Conservation (phyloP, 2,329 filamentous ascomycete genomes). For the Venturia aucupariae region DNA sequence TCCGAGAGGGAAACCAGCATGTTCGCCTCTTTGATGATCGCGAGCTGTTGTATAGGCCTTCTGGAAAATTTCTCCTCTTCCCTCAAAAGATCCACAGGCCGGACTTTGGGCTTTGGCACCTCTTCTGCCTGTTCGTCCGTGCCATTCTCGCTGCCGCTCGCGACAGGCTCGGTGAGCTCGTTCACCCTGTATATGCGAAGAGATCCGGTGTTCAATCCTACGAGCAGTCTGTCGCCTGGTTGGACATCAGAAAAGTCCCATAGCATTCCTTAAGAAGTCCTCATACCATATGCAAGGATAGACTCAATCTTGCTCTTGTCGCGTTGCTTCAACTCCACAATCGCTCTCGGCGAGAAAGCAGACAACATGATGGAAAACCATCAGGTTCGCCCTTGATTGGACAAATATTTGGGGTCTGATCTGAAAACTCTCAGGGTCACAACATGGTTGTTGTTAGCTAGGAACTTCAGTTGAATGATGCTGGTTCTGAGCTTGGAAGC, state of each 20-base stretch:
- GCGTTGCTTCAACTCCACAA: slow-evolving; percentile 90
- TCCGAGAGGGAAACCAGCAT: slow-evolving; percentile 86
- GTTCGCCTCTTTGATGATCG: slow-evolving; percentile 90
- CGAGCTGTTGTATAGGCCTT: slow-evolving; percentile 83
- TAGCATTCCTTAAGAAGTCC: slow-evolving; percentile 5
- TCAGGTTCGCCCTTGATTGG: background rate
- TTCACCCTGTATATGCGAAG: slow-evolving; percentile 89
- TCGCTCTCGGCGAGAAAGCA: slow-evolving; percentile 90
- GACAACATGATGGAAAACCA: slow-evolving; percentile 66
- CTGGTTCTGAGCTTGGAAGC: background rate
- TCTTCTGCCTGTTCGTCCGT: slow-evolving; percentile 26
- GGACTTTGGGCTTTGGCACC: slow-evolving; percentile 25
- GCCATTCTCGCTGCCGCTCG: slow-evolving; percentile 27
- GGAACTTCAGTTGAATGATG: background rate
- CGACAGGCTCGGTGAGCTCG: slow-evolving; percentile 38
- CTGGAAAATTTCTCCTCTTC: slow-evolving; percentile 93
- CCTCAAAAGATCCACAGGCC: slow-evolving; percentile 69
- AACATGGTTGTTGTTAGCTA: background rate
- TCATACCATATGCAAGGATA: slow-evolving; percentile 75
- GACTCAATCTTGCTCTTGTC: slow-evolving; percentile 98
- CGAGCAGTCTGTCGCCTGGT: slow-evolving; percentile 72
- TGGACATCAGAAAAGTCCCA: slow-evolving; percentile 17
- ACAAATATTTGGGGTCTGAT: background rate
- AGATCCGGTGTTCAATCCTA: slow-evolving; percentile 81
- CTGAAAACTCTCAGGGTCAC: background rate